Conservation (phyloP, 306 rosid genomes). For the Geum urbanum region DNA sequence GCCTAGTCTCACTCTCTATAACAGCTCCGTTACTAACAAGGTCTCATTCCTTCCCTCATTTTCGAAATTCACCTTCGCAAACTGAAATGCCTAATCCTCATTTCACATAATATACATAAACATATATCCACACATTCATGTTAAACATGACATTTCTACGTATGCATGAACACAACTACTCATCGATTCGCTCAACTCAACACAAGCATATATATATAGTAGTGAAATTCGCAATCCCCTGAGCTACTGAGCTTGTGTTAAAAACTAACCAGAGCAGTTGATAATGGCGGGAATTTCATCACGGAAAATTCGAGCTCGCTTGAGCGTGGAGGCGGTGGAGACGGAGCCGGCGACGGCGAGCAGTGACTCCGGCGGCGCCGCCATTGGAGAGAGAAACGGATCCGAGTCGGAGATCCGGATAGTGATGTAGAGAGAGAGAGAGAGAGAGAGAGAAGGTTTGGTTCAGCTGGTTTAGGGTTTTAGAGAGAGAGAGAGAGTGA, state of each 20-base stretch:
- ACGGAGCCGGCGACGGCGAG: conserved; percentile 51
- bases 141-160: background rate
- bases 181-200: no score
- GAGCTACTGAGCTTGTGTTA: no score
- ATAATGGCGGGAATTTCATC: conserved; percentile 57
- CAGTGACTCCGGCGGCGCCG: conserved; percentile 54
- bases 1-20: no score
- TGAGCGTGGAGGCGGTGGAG: conserved; percentile 59
- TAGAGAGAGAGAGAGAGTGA: conserved; percentile 12
- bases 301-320: conserved; percentile 66
- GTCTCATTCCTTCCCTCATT: no score
- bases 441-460: background rate
- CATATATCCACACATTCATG: background rate
- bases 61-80: no score
- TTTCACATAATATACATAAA: background rate
- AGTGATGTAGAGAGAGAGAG: background rate
- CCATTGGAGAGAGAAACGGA: conserved; percentile 45
- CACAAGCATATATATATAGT: no score
- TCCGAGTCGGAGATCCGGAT: conserved; percentile 25
- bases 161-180: background rate
- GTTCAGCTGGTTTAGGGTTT: conserved; percentile 35
- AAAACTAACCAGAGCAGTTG: conserved; percentile 46
- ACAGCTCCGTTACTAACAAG: no score
- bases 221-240: no score
- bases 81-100: no score